phyloP scores from a whole-genome alignment of 2,329 filamentous ascomycete species.

The Cladosporium colombiae region DNA sequence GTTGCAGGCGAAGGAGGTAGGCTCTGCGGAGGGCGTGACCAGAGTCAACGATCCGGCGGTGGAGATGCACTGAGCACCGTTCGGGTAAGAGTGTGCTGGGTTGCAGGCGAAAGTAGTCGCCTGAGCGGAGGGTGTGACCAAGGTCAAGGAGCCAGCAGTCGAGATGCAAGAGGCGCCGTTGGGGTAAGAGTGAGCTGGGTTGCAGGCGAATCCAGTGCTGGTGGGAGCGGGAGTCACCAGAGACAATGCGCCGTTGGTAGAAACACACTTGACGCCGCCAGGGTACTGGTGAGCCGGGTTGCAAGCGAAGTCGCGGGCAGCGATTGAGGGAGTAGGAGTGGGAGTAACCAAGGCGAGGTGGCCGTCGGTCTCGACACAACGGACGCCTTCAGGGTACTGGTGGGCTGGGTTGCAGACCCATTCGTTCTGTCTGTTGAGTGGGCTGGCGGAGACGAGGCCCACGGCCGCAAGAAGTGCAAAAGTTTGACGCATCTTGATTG shows the following conservation, averaged over 20 bases:
- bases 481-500: constrained; percentile 9
- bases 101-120: constrained; percentile 22
- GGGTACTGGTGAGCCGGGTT: constrained; percentile 28
- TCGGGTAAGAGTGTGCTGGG: constrained; percentile 25
- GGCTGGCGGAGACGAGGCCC: constrained; percentile 39
- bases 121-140: constrained; percentile 23
- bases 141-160: constrained; percentile 23
- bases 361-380: constrained; percentile 23
- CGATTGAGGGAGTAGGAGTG: constrained; percentile 10
- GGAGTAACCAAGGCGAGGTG: constrained; percentile 23
- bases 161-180: constrained; percentile 27
- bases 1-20: constrained; percentile 20
- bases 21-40: constrained; percentile 16
- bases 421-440: constrained; percentile 28
- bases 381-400: constrained; percentile 26
- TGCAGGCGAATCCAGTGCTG: constrained; percentile 23
- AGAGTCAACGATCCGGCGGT: constrained; percentile 23
- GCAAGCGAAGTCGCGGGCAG: constrained; percentile 18
- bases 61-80: constrained; percentile 24
- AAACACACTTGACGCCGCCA: constrained; percentile 25
- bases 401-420: constrained; percentile 27
- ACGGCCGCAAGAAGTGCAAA: constrained; percentile 28
- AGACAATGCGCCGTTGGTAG: constrained; percentile 22
- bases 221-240: constrained; percentile 23
- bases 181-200: constrained; percentile 29